Evolutionary conservation across 805 yeast genomes (phyloP), one percentile per base, ranked within the genome.

Genomic region (Metschnikowia amazonensis): DNA sequence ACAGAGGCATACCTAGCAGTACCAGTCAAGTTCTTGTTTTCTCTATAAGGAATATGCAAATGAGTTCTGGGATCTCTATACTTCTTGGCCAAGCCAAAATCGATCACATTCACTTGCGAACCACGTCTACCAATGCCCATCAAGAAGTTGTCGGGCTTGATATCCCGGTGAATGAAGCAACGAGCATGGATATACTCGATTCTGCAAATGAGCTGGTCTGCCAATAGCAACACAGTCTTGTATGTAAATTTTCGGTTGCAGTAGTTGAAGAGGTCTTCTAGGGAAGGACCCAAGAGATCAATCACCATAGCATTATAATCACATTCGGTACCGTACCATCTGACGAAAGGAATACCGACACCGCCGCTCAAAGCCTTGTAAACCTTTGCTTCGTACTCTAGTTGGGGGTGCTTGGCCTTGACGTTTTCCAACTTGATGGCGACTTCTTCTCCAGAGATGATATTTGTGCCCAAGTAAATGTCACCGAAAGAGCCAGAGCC

Each of bases 401-500:
- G 76, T 69, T 92, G 99, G 1, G 99, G 98, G 64, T 94, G 98
- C 62, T 89, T 87, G 2, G 98, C 96, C 47, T 84, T 76, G 44
- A 86, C 81, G 52, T 86, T 84, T 64, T 92, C 99, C 51, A 92
- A 75, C 66, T 92, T 92, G 74, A 92, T 92, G 55, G 98, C 99
- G 44, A 94, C 97, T 66, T 92, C 97, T 66, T 94, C 98, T 34
- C 98, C 97, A 34, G 95, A 86, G 40, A 92, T 88, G 65, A 94
- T 81, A 69, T 92, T 94, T 21, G 96, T 88, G 10, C 96, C 87
- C 53, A 89, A 76, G 67, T 94, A 94, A 57, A 92, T 94, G 64
- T 94, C 99, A 48, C 99, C 99, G 66, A 92, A 92, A 9, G 97
- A 90, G 16, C 99, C 99, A 33, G 94, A 83, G 17, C 99, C 99